Evolutionary conservation across 1,284 basidiomycete species (phyloP), one percentile per base, ranked within the genome.

Genomic region (Ustilago bromivora): DNA sequence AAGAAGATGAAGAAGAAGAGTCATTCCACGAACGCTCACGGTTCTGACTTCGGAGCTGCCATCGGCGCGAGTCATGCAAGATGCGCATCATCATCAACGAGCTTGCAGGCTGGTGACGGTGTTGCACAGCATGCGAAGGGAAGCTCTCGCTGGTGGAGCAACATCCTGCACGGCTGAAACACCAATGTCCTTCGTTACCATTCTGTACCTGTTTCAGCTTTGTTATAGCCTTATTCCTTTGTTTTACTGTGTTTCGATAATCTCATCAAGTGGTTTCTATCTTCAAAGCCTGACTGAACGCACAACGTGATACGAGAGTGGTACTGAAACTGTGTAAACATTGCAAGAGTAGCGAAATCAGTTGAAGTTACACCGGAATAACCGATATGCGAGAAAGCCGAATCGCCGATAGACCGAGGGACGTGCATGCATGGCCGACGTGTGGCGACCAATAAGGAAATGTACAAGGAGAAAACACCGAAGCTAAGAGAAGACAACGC

Each of bases 141-240:
- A 3, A 64, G 57, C 10, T 63, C 64, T 10, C 53, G 58, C 10
- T 72, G 71, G 71, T 72, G 71, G 71, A 61, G 9, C 12, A 41
- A 64, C 13, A 60, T 72, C 31, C 54, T 72, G 47, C 58, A 70
- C 57, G 28, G 31, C n/a, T 66, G 38, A 40, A 7, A 34, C 1
- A 34, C 32, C 10, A 35, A 9, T 32, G 32, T 9, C 34, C 31
- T 32, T 9, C 31, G 13, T 31, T 28, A 51, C 13, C 7, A 5
- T 31, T 4, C 49, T 54, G 34, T 54, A 17, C 23, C 23, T 28
- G 35, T 34, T 54, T 54, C 35, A 4, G 32, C 15, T 28, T 28
- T 28, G 23, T 28, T 28, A 28, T 28, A 28, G 23, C 23, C 23
- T 54, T 35, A n/a, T 36, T 36, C 8, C 12, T 4, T 35, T 36